Percentiles rank a stretch among this genome's conserved stretches.
Evolutionary conservation across 169 alveolate species (phyloP).

Genomic region (Pseudocohnilembus persalinus): DNA sequence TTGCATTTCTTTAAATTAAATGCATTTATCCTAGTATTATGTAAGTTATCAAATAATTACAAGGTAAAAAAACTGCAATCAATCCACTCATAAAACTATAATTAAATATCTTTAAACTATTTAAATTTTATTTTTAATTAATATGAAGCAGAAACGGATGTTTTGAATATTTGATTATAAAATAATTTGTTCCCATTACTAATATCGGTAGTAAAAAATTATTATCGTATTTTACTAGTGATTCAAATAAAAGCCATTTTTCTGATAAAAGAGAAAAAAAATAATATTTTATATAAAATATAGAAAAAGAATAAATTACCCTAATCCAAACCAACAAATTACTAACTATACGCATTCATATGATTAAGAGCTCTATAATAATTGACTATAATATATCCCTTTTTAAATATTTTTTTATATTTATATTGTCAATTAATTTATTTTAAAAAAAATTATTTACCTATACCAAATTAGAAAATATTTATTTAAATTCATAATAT

Average conservation of each 20-base stretch:
- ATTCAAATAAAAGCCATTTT: neutral
- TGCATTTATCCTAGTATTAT: neutral
- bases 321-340: constrained; percentile 7
- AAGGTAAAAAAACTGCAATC: constrained; percentile 4
- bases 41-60: neutral
- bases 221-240: neutral
- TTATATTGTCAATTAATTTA: neutral
- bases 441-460: neutral
- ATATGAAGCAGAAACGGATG: constrained; percentile 10
- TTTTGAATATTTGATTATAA: neutral
- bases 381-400: constrained; percentile 3
- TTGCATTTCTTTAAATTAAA: neutral
- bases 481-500: neutral
- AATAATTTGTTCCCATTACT: neutral
- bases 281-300: neutral
- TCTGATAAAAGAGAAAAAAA: neutral
- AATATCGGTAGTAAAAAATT: constrained; percentile 8
- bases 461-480: neutral
- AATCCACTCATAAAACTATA: neutral
- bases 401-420: neutral
- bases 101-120: constrained; percentile 5
- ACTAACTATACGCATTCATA: neutral
- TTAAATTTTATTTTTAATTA: neutral
- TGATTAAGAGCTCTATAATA: constrained; percentile 16
- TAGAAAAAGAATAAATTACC: neutral